Evolutionary conservation across 768 basidiomycete species (phyloP).

Genomic region (Candolleomyces eurysporus): DNA sequence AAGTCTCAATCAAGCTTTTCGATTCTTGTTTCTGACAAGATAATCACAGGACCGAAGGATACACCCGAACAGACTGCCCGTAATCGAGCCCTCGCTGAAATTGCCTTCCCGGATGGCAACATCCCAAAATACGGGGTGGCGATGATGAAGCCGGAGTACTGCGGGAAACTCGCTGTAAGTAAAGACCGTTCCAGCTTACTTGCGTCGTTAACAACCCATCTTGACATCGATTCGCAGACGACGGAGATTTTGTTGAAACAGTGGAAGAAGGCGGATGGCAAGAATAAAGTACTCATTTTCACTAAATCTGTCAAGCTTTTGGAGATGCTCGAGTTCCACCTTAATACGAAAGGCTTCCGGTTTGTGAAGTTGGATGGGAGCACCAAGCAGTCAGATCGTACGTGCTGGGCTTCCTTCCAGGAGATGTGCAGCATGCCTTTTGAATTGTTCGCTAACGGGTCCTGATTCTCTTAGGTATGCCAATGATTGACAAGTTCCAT

Average conservation of each 20-base stretch:
- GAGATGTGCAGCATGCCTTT: neutral
- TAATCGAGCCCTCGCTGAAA: slow-evolving; percentile 57
- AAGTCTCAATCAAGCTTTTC: neutral
- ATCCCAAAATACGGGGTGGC: slow-evolving; percentile 61
- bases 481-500: slow-evolving; percentile 83
- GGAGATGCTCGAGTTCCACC: slow-evolving; percentile 79
- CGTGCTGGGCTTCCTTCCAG: slow-evolving; percentile 21
- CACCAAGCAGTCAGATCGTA: slow-evolving; percentile 64
- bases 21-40: neutral
- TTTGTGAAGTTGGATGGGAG: slow-evolving; percentile 82
- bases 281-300: slow-evolving; percentile 91
- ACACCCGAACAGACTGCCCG: slow-evolving; percentile 58
- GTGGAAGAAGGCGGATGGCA: slow-evolving; percentile 53
- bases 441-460: neutral
- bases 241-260: slow-evolving; percentile 63
- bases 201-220: neutral
- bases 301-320: slow-evolving; percentile 90
- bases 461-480: slow-evolving; percentile 59
- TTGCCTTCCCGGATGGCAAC: slow-evolving; percentile 59
- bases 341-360: slow-evolving; percentile 52
- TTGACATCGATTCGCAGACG: slow-evolving; percentile 42
- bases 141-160: slow-evolving; percentile 62
- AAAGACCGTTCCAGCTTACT: neutral
- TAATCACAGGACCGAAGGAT: slow-evolving; percentile 59
- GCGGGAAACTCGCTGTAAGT: slow-evolving; percentile 83